Evolutionary conservation across 2,329 filamentous ascomycete species (phyloP).

Genomic region (Pyricularia sp.): DNA sequence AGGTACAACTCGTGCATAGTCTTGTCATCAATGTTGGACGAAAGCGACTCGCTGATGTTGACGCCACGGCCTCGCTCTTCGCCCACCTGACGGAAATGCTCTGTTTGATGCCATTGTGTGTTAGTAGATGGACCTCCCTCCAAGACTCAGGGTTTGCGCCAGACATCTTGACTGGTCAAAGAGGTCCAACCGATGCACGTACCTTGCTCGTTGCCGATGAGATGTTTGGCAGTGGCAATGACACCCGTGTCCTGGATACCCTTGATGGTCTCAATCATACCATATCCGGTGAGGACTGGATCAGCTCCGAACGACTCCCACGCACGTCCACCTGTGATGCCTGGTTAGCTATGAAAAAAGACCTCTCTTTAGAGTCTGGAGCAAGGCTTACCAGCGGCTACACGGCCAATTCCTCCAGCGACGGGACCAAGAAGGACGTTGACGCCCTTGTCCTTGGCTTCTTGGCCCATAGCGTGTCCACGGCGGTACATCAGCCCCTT

Average conservation of each 20-base stretch:
- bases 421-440: constrained; percentile 68
- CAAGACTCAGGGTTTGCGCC: too few species aligned
- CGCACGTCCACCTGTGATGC: constrained; percentile 58
- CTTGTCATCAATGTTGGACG: constrained; percentile 47
- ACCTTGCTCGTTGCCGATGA: constrained; percentile 58
- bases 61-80: constrained; percentile 49
- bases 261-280: constrained; percentile 64
- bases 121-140: constrained; percentile 12
- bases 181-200: constrained; percentile 10
- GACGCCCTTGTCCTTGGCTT: constrained; percentile 63
- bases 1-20: constrained; percentile 54
- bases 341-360: constrained; percentile 7
- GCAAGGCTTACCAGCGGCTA: not conserved
- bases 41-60: constrained; percentile 48
- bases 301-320: constrained; percentile 69
- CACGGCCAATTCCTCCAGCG: constrained; percentile 60
- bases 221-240: constrained; percentile 71
- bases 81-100: constrained; percentile 60
- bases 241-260: constrained; percentile 74
- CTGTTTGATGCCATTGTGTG: constrained; percentile 20
- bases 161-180: not conserved
- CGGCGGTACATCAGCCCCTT: constrained; percentile 60
- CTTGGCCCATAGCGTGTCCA: constrained; percentile 62
- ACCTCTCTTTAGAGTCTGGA: not conserved
- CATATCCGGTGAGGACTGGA: constrained; percentile 63